These are phyloP conservation scores for Spiraea crenata DNA, from an alignment of 331 rosid species.

Conservation along the genomic window DNA sequence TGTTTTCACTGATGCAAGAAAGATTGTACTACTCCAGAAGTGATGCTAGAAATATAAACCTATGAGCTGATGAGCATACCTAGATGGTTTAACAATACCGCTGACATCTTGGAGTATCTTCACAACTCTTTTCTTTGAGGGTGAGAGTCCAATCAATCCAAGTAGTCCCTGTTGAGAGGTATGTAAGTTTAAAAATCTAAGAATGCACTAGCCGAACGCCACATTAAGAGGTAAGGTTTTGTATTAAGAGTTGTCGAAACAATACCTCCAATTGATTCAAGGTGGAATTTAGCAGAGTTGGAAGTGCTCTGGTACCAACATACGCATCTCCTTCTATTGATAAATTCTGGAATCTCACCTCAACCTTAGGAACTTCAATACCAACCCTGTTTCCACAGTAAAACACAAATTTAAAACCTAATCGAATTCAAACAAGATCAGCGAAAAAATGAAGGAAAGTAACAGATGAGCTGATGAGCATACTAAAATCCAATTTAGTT, in stretches of 20 bases:
- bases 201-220: background rate
- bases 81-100: conserved; percentile 72
- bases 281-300: conserved; percentile 60
- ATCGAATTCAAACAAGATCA: background rate
- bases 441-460: background rate
- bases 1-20: background rate
- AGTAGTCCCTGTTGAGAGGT: conserved; percentile 39
- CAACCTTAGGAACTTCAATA: conserved; percentile 30
- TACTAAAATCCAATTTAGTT: too few relatives aligned
- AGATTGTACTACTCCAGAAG: background rate
- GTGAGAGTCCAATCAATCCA: conserved; percentile 48
- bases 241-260: background rate
- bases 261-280: conserved; percentile 54
- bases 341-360: conserved; percentile 27
- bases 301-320: conserved; percentile 71
- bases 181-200: background rate
- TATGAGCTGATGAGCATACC: conserved; percentile 37
- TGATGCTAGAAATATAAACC: background rate
- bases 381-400: conserved; percentile 27
- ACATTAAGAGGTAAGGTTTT: background rate
- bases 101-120: conserved; percentile 55
- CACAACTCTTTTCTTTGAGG: conserved; percentile 49
- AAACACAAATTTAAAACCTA: background rate
- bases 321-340: conserved; percentile 33
- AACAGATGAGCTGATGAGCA: too few relatives aligned